Conservation (phyloP, 2,329 filamentous ascomycete genomes). For the Talaromyces marneffei region DNA sequence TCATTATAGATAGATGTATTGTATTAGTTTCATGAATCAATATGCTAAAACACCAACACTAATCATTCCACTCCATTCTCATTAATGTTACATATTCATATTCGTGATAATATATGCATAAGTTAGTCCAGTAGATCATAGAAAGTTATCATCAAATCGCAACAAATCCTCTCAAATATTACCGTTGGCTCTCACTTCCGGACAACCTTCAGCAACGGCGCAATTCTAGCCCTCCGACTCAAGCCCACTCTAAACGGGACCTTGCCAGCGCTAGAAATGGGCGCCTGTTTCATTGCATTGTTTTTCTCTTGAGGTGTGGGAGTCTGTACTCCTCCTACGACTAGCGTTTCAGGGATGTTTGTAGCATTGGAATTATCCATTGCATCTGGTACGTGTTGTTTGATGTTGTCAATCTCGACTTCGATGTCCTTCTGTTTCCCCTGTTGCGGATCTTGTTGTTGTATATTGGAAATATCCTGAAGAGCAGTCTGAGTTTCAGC, state of each 20-base stretch:
- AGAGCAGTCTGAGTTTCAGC: background rate
- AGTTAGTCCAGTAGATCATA: no score
- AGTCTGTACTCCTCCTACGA: slow-evolving; percentile 5
- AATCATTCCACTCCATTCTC: background rate
- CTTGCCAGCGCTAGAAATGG: slow-evolving; percentile 34
- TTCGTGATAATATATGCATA: background rate
- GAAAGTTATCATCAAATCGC: background rate
- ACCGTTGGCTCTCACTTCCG: slow-evolving; percentile 29
- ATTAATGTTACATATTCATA: background rate
- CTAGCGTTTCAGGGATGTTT: background rate
- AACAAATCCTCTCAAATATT: background rate
- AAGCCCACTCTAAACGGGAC: slow-evolving; percentile 45
- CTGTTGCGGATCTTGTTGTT: background rate
- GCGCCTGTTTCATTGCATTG: slow-evolving; percentile 36
- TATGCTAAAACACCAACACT: background rate
- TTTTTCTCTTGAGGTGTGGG: background rate
- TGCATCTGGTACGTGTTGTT: background rate
- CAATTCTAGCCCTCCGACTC: slow-evolving; percentile 45
- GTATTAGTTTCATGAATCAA: background rate
- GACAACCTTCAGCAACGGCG: slow-evolving; percentile 43
- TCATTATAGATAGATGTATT: background rate
- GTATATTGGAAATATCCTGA: slow-evolving; percentile 11
- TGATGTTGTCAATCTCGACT: background rate
- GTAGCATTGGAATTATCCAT: background rate
- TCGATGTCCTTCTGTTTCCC: slow-evolving; percentile 6